Percentiles rank a stretch among this genome's conserved stretches.
phyloP scores from a whole-genome alignment of 495 filamentous ascomycete species.

The Astrothelium macrocarpum region DNA sequence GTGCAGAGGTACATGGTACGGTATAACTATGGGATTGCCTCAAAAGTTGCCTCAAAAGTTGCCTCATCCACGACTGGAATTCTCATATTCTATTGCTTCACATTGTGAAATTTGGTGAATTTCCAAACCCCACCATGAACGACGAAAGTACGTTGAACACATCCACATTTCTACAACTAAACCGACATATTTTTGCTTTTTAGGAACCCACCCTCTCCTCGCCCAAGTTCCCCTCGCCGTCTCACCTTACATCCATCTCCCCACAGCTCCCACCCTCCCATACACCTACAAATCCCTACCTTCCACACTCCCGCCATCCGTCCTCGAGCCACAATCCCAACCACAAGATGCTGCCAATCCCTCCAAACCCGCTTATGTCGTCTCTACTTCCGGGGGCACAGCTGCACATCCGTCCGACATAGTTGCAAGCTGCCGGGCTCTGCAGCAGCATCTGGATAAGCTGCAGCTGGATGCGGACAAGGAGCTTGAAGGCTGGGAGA shows the following conservation, averaged over 20 bases:
- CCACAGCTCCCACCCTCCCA: conserved; percentile 79
- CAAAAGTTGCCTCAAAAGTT: too few species aligned
- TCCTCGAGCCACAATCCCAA: conserved; percentile 43
- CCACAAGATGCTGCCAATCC: conserved; percentile 27
- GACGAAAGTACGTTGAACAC: conserved; percentile 17
- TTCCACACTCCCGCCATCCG: conserved; percentile 71
- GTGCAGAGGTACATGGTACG: too few species aligned
- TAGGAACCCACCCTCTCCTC: conserved; percentile 77
- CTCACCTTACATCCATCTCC: conserved; percentile 88
- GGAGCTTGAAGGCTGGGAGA: conserved; percentile 60
- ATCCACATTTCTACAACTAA: background rate
- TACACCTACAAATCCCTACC: conserved; percentile 91
- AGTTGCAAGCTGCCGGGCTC: conserved; percentile 63
- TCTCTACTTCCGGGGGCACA: conserved; percentile 53
- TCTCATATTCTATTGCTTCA: background rate
- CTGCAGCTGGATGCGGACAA: conserved; percentile 52
- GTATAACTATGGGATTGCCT: too few species aligned
- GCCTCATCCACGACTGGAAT: background rate
- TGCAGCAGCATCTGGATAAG: conserved; percentile 63
- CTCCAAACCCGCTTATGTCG: conserved; percentile 53
- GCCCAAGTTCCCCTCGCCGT: conserved; percentile 88
- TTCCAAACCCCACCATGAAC: conserved; percentile 11
- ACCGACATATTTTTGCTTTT: background rate
- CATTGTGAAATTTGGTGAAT: background rate
- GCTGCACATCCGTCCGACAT: conserved; percentile 35